These are phyloP conservation scores for Rhododendron vialii DNA, from an alignment of 148 eudicot species.

Conservation along the genomic window DNA sequence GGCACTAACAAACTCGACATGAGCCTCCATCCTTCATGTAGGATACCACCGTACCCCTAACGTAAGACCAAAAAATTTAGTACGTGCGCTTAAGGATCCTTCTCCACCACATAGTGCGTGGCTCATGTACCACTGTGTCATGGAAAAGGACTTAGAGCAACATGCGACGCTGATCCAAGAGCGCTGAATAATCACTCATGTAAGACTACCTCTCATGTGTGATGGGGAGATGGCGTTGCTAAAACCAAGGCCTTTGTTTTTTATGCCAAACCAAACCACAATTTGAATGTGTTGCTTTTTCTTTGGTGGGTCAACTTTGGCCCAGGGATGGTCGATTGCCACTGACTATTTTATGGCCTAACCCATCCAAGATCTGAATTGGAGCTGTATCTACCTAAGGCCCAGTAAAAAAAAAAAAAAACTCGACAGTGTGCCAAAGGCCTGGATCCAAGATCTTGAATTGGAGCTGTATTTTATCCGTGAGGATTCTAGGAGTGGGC, in stretches of 20 bases:
- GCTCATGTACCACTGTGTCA: no score
- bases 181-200: background rate
- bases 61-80: no score
- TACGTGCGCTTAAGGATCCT: no score
- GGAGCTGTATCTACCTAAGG: background rate
- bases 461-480: no score
- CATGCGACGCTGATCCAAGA: background rate
- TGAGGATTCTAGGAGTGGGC: no score
- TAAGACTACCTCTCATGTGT: background rate
- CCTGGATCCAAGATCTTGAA: no score
- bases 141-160: no score
- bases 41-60: no score
- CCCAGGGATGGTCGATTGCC: background rate
- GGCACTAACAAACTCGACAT: background rate
- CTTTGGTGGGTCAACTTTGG: background rate
- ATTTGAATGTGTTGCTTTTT: background rate
- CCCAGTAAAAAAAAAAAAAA: background rate
- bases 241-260: background rate
- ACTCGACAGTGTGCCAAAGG: no score
- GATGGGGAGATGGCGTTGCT: background rate
- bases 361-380: background rate
- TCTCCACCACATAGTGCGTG: no score
- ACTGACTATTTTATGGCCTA: background rate
- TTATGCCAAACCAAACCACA: no score
- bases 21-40: no score